Evolutionary conservation across 371 early-diverging fungal genomes (phyloP), one percentile per base, ranked within the genome.

Genomic region (Mucor racemosus): DNA sequence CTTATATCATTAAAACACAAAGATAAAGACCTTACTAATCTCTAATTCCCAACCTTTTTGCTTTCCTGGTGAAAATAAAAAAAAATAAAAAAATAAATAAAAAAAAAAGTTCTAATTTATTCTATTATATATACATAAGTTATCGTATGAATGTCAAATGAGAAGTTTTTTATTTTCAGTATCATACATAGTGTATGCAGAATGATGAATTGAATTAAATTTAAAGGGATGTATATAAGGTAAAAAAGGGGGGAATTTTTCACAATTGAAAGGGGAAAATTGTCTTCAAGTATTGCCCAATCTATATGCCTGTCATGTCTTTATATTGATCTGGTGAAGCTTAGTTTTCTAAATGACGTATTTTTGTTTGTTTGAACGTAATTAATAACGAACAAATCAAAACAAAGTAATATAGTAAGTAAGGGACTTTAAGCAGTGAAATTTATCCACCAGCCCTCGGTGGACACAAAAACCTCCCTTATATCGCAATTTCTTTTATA

Each of bases 151-250:
- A 50, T 50, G 50, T 50, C 50, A 50, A 50, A 50, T 50, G 26
- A 50, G 50, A 50, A 50, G 50, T 21, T 21, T 48, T 21, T 50
- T 26, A 50, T 21, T 21, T 50, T 50, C 50, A 17, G 26, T 50
- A 50, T 26, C 10, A 13, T 21, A 26, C 50, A 50, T 26, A 21
- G 21, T 50, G 50, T 26, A 50, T 50, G 50, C 50, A 50, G 11
- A 21, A 50, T 50, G 50, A 50, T 50, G 50, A 50, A 50, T 50
- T 17, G 50, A 50, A 50, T 50, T 50, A 50, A 50, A 26, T 50
- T 26, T 50, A 50, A 50, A 50, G 50, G 50, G 50, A 50, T 50
- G 48, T 6, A 41, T 41, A 41, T 9, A n/a, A 5, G 17, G 15
- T 7, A 13, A 26, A 26, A 50, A 50, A 26, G 50, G 50, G 21